Evolutionary conservation across 495 filamentous ascomycete species (phyloP).

Genomic region (Neurospora intermedia): DNA sequence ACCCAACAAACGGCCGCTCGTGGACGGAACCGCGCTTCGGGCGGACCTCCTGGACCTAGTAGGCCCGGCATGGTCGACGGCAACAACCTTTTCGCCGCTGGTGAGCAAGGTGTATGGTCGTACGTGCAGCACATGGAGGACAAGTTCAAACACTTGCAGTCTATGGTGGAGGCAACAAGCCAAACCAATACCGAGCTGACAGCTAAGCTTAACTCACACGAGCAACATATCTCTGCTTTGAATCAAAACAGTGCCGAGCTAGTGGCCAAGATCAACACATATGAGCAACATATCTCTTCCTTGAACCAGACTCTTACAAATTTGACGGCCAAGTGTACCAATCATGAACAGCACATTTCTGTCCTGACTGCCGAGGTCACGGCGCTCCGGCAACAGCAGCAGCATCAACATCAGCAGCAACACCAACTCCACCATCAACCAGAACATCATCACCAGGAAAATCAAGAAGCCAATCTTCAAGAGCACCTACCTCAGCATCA

Average conservation of each 20-base stretch:
- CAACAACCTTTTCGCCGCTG: slow-evolving; percentile 32
- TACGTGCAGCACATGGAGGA: slow-evolving; percentile 43
- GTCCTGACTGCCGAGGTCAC: slow-evolving; percentile 12
- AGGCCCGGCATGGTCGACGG: slow-evolving; percentile 22
- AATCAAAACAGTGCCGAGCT: slow-evolving; percentile 18
- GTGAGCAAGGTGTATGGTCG: slow-evolving; percentile 34
- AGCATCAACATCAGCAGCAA: not conserved
- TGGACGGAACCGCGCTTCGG: slow-evolving; percentile 13
- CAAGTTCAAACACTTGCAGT: slow-evolving; percentile 28
- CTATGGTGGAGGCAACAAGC: slow-evolving; percentile 17
- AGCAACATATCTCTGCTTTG: slow-evolving; percentile 16
- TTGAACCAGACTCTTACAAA: slow-evolving; percentile 13
- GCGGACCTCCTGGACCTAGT: slow-evolving; percentile 15
- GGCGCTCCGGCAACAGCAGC: slow-evolving; percentile 10
- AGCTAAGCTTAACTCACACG: slow-evolving; percentile 32
- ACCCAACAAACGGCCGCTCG: slow-evolving; percentile 16
- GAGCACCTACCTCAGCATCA: not conserved
- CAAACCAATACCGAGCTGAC: slow-evolving; percentile 18
- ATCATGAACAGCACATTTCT: slow-evolving; percentile 30
- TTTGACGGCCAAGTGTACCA: slow-evolving; percentile 25
- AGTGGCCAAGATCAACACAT: slow-evolving; percentile 23
- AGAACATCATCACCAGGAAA: not conserved
- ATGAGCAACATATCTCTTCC: slow-evolving; percentile 27
- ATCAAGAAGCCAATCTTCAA: not conserved
- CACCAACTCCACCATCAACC: not conserved